These are phyloP conservation scores for Dictyostelium purpureum DNA, from an alignment of 78 protist species.

Conservation along the genomic window DNA sequence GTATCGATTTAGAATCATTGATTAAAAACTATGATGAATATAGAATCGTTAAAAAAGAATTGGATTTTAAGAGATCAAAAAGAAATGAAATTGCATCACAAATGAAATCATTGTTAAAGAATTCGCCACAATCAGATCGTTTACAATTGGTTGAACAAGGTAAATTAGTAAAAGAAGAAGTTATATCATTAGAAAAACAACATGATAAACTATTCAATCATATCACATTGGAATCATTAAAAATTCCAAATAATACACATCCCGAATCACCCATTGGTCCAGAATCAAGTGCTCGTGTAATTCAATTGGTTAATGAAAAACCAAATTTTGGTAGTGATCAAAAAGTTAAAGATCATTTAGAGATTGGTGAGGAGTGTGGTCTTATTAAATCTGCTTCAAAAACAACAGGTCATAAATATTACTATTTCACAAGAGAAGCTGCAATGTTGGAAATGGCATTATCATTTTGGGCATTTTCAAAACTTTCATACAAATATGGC, in stretches of 20 bases:
- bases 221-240: slow-evolving; percentile 30
- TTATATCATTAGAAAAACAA: background rate
- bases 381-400: slow-evolving; percentile 1
- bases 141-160: slow-evolving; percentile 29
- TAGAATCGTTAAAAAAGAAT: slow-evolving; percentile 31
- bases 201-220: slow-evolving; percentile 3
- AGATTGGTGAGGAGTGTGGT: slow-evolving; percentile 39
- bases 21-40: slow-evolving; percentile 19
- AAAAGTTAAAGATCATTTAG: slow-evolving; percentile 35
- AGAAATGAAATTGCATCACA: slow-evolving; percentile 34
- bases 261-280: slow-evolving; percentile 44
- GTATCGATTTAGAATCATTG: slow-evolving; percentile 8
- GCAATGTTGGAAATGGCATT: slow-evolving; percentile 85
- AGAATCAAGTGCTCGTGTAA: slow-evolving; percentile 9
- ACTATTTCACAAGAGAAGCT: slow-evolving; percentile 47
- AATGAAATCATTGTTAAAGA: background rate
- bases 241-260: slow-evolving; percentile 76
- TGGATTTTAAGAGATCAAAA: slow-evolving; percentile 9
- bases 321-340: background rate
- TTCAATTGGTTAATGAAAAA: slow-evolving; percentile 18
- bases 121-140: background rate
- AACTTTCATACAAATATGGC: slow-evolving; percentile 9
- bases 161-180: slow-evolving; percentile 1
- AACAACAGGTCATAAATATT: slow-evolving; percentile 63
- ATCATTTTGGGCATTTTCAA: slow-evolving; percentile 65